Base-by-base conservation (phyloP, 805 yeast genomes). In the Komagataella phaffii region DNA sequence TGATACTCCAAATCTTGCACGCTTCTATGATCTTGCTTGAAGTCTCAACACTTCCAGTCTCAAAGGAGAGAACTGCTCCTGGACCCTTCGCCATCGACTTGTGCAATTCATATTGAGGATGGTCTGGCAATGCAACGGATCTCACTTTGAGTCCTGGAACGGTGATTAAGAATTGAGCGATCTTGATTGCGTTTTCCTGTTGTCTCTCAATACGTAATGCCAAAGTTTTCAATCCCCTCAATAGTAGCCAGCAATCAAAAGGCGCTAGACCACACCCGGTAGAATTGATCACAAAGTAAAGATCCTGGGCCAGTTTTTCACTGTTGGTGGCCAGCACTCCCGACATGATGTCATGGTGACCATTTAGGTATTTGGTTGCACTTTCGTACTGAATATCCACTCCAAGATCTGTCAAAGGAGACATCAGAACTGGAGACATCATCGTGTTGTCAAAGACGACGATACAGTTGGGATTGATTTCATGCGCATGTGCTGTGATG, bases 291-390 rank as follows among this genome's bases (percentile, higher is more conserved):
- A 86, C 84, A 64, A 78, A 85, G 64, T 77, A 87, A 10, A 91
- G 59, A 47, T 77, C 71, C 51, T 85, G 82, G 17, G 89, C 91
- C 48, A 90, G 68, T 51, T 76, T 73, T 21, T 76, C 68, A 50
- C 73, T 73, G 55, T 83, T 75, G 24, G 85, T 80, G 21, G 96
- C 95, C 53, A 90, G 71, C 14, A 86, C 81, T 53, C 98, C 98
- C 21, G 96, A 96, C 98, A 90, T 90, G 59, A 90, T 79, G 65
- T 91, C 97, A 66, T 90, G 98, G 65, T 90, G 98, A 6, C 96
- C 96, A 60, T 89, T 85, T 58, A 90, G 72, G 63, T 87, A 90
- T 67, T 90, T 90, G 46, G 98, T 90, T 14, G 95, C 97, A 10
- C 91, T 82, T 64, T 90, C 98, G 65, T 90, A 91, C 53, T 87